These are phyloP conservation scores for Cytospora piceae DNA, from an alignment of 2,329 filamentous ascomycete species.

Conservation along the genomic window DNA sequence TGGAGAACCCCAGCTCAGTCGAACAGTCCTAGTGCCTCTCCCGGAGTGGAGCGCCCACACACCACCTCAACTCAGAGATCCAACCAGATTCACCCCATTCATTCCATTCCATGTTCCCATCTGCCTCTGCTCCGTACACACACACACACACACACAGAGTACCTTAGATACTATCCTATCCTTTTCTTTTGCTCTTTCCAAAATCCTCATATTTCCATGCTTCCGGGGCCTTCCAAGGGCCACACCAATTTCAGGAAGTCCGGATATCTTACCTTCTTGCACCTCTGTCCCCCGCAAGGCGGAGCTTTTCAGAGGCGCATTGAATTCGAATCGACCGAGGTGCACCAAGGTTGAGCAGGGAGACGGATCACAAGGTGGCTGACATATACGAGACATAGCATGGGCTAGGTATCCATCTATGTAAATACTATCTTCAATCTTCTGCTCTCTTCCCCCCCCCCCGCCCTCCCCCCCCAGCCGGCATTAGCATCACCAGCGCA, in stretches of 20 bases:
- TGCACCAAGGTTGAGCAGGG: not conserved
- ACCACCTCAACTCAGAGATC: slow-evolving; percentile 16
- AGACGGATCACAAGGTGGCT: slow-evolving; percentile 15
- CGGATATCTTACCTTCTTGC: slow-evolving; percentile 11
- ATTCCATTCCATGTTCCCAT: slow-evolving; percentile 16
- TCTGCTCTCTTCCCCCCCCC: slow-evolving; percentile 2
- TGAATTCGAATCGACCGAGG: not conserved
- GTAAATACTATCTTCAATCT: not conserved
- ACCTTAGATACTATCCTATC: not conserved
- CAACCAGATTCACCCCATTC: slow-evolving; percentile 22
- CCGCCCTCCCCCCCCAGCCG: slow-evolving; percentile 5
- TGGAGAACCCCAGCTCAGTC: slow-evolving; percentile 25
- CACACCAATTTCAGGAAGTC: slow-evolving; percentile 4
- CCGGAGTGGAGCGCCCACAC: slow-evolving; percentile 16
- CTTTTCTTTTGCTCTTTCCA: slow-evolving; percentile 11
- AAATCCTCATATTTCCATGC: slow-evolving; percentile 2
- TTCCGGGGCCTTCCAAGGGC: slow-evolving; percentile 5
- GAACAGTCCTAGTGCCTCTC: slow-evolving; percentile 4
- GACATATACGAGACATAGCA: slow-evolving; percentile 14
- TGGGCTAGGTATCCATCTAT: slow-evolving; percentile 5
- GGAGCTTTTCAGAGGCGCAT: not conserved
- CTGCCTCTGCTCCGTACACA: not conserved
- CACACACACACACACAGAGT: not conserved
- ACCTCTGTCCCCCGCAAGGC: not conserved
- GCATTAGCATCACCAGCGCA: slow-evolving; percentile 6